Base-by-base conservation (phyloP, 257 asterid species). In the Echium plantagineum region DNA sequence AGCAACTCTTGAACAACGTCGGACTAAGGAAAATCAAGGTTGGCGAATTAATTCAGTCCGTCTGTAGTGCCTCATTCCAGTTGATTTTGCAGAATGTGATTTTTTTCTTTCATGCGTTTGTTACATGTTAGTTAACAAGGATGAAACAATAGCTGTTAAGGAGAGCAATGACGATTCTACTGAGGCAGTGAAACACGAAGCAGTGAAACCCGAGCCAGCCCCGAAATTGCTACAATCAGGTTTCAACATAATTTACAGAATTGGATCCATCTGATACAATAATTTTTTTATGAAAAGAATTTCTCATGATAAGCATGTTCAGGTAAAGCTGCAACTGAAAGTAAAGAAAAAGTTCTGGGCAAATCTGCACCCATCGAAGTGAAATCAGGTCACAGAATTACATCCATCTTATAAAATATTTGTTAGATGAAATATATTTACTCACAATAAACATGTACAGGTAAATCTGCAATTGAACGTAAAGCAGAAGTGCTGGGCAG, bases 1-100 rank as follows among this genome's bases (percentile, higher is more conserved):
- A 60, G 87, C 94, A 38, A 71, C 97, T 15, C 94, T 85, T 54
- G 96, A 89, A 68, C 85, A 89, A 58, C 91, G 95, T 22, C 81
- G 83, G 53, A 60, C 77, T 2, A 85, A 84, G 71, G 83, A 59
- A 69, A 79, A 70, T 78, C 78, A 78, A 86, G 97, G 99, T 89
- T 61, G 62, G 57, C 66, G 57, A 21, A 30, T 24, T 60, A 18
- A 22, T 15, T 31, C 13, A 55, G 31, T 26, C 42, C 9, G 17
- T 16, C 31, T 46, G 46, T 38, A 9, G 13, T 21, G 51, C 20
- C 18, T 26, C 32, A 49, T 38, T 67, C 21, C 24, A 17, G n/a
- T 13, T 58, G 17, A 17, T 61, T 28, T 31, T 28, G 28, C 21
- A 46, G 52, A 21, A 42, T 21, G n/a, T 58, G 53, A 22, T 15